Percentiles rank a stretch among this genome's conserved stretches.
Evolutionary conservation across 352 stramenopile species (phyloP).

Genomic region (Phytophthora macrochlamydospora): DNA sequence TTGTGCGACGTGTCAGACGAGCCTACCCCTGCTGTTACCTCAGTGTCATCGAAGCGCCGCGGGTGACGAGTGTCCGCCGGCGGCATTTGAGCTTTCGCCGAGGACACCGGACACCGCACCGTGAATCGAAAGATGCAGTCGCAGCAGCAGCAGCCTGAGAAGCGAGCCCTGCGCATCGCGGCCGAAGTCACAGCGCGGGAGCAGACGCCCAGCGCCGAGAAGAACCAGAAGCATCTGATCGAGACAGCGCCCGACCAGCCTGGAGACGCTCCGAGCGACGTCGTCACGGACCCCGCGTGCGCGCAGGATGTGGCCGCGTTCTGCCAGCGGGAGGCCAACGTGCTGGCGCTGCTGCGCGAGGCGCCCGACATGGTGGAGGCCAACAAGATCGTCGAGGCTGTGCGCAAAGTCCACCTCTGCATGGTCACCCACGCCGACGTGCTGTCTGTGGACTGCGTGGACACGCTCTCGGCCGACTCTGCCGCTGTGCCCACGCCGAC

Average conservation of each 20-base stretch:
- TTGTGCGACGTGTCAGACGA: not conserved
- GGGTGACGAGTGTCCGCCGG: not conserved
- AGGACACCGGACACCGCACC: not conserved
- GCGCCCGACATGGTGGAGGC: conserved; percentile 33
- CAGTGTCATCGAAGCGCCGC: not conserved
- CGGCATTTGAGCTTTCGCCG: conserved; percentile 27
- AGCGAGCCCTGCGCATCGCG: conserved; percentile 1
- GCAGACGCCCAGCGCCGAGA: not conserved
- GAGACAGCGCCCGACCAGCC: not conserved
- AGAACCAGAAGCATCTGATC: not conserved
- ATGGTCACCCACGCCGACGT: conserved; percentile 58
- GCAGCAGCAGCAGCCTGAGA: not conserved
- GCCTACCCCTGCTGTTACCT: not conserved
- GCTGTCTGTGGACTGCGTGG: conserved; percentile 57
- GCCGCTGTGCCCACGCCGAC: conserved; percentile 19
- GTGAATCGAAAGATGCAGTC: conserved; percentile 17
- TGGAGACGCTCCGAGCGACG: not conserved
- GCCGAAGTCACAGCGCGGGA: too few species aligned
- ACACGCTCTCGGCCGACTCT: conserved; percentile 41
- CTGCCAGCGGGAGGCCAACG: conserved; percentile 53
- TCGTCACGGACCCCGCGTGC: conserved; percentile 30
- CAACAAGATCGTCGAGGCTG: conserved; percentile 39
- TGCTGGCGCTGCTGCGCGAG: conserved; percentile 56
- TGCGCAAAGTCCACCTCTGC: conserved; percentile 56
- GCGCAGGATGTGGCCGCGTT: conserved; percentile 42